These are phyloP conservation scores for Gastrolobium villosum DNA, from an alignment of 306 rosid genomes.

Conservation along the genomic window DNA sequence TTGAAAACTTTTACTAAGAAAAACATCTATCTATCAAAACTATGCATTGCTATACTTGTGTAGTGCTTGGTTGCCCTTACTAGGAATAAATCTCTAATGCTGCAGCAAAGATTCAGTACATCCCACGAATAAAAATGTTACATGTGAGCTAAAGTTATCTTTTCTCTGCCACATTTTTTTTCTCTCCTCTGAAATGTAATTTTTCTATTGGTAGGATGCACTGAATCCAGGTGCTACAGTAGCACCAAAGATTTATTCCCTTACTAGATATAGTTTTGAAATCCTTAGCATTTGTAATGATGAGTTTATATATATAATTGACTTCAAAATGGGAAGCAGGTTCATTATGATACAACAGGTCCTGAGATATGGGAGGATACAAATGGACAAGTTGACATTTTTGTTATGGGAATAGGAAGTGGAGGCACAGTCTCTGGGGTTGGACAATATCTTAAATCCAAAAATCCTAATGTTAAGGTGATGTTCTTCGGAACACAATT, in stretches of 20 bases:
- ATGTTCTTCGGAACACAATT: constrained; percentile 29
- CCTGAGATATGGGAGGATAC: constrained; percentile 99
- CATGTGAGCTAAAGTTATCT: too few relatives aligned
- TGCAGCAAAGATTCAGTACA: too few relatives aligned
- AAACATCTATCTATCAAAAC: constrained; percentile 16
- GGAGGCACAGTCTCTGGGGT: constrained; percentile 98
- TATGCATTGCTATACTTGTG: too few relatives aligned
- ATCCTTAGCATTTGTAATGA: constrained; percentile 23
- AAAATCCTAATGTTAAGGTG: constrained; percentile 91
- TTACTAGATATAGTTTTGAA: constrained; percentile 6
- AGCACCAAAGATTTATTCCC: too few relatives aligned
- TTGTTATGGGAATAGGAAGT: constrained; percentile 98
- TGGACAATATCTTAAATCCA: constrained; percentile 91
- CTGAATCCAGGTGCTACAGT: too few relatives aligned
- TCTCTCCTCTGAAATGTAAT: too few relatives aligned
- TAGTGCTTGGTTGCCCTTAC: background rate
- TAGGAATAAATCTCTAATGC: too few relatives aligned
- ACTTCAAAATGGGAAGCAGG: constrained; percentile 58
- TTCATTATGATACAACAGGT: constrained; percentile 96
- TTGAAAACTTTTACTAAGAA: constrained; percentile 19
- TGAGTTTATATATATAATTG: constrained; percentile 36
- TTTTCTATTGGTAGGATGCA: too few relatives aligned
- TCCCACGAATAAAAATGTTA: too few relatives aligned
- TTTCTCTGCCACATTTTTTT: too few relatives aligned
- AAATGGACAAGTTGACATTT: constrained; percentile 90